Base-by-base conservation (phyloP, 2,329 filamentous ascomycete genomes). In the Zelopaecilomyces penicillatus region DNA sequence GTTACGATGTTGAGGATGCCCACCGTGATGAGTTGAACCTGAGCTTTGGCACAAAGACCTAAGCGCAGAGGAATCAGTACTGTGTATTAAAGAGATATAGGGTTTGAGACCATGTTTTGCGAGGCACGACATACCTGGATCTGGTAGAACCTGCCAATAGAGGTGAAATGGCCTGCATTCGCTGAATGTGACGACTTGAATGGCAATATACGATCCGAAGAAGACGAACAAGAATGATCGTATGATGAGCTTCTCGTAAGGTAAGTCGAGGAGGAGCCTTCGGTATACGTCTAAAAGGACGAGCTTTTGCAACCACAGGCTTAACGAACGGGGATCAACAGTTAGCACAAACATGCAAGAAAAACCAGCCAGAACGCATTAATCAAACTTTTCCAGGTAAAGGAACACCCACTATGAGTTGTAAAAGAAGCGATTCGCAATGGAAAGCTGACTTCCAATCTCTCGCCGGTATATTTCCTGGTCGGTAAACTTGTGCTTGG, bases 81-180 rank as follows among this genome's bases (percentile, higher is more conserved):
- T 19, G 19, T 30, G 33, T 19, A 27, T n/a, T 10, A 19, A 19
- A 19, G 19, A 19, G 19, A 19, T 19, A 19, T 19, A 19, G 19
- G 19, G 19, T 19, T 19, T 19, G 19, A 19, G 19, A 19, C 19
- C 19, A 19, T 19, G 19, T 19, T 19, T 19, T 19, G 5, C 12
- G 37, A 6, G 5, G 26, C 40, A 2, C 12, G 6, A 45, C 52
- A n/a, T 57, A 56, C 62, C 64, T 41, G 64, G 61, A 44, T 56
- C 52, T 38, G 62, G 75, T 1, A 69, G 52, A 42, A 79, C 70
- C 54, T 77, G 74, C 74, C 74, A 80, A 57, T 79, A 78, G 43
- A 76, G 69, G 39, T 62, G 53, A 51, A 78, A 71, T 3, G 75
- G 74, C 9, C 66, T 48, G 47, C 64, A 66, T 52, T 66, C 64